phyloP scores from a whole-genome alignment of 257 asterid genomes.

The Hygrophila difformis region DNA sequence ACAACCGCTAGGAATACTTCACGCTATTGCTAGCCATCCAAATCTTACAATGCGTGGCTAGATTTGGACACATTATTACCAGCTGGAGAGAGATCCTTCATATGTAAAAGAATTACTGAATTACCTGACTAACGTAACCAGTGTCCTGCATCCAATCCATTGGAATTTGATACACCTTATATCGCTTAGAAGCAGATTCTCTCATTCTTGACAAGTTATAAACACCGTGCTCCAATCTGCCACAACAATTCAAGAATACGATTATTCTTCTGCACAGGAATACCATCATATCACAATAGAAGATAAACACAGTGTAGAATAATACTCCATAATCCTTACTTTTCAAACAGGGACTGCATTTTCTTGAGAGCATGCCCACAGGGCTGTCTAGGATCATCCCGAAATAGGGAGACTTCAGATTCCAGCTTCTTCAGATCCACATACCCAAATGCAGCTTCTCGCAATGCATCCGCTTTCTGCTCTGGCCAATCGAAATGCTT shows the following conservation, averaged over 20 bases:
- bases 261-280: no score
- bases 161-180: constrained; percentile 65
- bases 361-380: constrained; percentile 77
- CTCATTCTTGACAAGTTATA: constrained; percentile 80
- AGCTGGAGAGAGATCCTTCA: not conserved
- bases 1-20: no score
- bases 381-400: constrained; percentile 72
- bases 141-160: constrained; percentile 87
- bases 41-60: no score
- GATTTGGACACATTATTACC: not conserved
- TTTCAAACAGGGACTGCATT: constrained; percentile 85
- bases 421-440: constrained; percentile 88
- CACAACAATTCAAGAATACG: not conserved
- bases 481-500: constrained; percentile 99
- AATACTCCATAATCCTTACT: constrained; percentile 31
- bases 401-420: constrained; percentile 63
- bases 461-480: constrained; percentile 81
- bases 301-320: no score
- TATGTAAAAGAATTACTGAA: no score
- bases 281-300: no score
- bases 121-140: constrained; percentile 76
- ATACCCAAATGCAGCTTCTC: constrained; percentile 98
- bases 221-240: constrained; percentile 84
- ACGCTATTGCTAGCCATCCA: no score
- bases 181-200: constrained; percentile 70